Percentiles rank a stretch among this genome's conserved stretches.
Evolutionary conservation across 176 grass and related monocot genomes (phyloP).

Genomic region (Eragrostis nindensis): DNA sequence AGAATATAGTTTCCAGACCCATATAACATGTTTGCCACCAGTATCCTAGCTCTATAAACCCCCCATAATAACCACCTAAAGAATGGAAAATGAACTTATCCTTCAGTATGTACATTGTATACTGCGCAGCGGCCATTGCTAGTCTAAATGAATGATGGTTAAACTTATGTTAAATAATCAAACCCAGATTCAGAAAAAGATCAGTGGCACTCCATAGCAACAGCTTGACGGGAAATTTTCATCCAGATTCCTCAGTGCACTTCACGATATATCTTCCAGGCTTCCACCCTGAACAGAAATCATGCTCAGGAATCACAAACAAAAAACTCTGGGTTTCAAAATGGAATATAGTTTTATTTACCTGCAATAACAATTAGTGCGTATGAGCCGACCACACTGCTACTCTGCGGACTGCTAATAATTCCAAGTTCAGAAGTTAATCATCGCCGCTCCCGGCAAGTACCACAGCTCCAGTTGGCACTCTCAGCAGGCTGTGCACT

Average conservation of each 20-base stretch:
- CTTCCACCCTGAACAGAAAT: constrained; percentile 30
- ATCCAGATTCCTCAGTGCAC: background rate
- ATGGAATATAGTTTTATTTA: constrained; percentile 19
- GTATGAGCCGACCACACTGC: background rate
- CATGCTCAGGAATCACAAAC: constrained; percentile 26
- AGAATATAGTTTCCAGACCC: constrained; percentile 51
- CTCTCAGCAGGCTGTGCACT: constrained; percentile 26
- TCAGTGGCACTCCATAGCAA: constrained; percentile 1
- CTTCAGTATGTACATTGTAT: constrained; percentile 54
- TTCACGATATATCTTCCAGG: constrained; percentile 18
- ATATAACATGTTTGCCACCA: constrained; percentile 39
- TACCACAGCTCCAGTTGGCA: constrained; percentile 67
- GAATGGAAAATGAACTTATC: constrained; percentile 44
- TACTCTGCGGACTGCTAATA: background rate
- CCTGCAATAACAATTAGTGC: constrained; percentile 21
- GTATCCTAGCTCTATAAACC: constrained; percentile 42
- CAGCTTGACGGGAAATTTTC: background rate
- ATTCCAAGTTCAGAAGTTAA: constrained; percentile 26
- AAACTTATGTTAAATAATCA: constrained; percentile 32
- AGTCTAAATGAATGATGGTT: background rate
- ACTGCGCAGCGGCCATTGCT: background rate
- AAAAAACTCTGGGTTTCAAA: background rate
- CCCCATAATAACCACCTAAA: constrained; percentile 21
- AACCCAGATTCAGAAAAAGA: constrained; percentile 8
- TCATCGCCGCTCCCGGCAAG: constrained; percentile 65